phyloP scores from a whole-genome alignment of 1,284 basidiomycete species.

The Neotropicomus parvogracilis region DNA sequence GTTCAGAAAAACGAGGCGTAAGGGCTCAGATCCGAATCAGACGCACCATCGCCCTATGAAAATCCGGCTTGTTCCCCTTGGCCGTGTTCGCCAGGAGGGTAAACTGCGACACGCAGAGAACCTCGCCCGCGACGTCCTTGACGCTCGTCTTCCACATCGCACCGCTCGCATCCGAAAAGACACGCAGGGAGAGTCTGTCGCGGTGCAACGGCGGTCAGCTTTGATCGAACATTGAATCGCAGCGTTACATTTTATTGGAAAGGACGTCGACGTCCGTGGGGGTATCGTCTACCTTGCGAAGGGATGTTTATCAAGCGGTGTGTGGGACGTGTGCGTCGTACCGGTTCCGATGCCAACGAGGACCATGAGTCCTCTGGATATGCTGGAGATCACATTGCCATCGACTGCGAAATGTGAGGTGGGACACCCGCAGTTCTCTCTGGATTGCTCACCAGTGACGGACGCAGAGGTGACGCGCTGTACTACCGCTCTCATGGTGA shows the following conservation, averaged over 20 bases:
- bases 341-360: conserved; percentile 83
- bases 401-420: conserved; percentile 49
- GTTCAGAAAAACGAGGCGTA: neutral
- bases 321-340: conserved; percentile 37
- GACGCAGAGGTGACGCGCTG: conserved; percentile 76
- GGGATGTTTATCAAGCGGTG: conserved; percentile 6
- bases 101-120: conserved; percentile 90
- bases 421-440: neutral
- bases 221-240: neutral
- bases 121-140: conserved; percentile 80
- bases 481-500: conserved; percentile 68
- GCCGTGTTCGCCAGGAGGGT: conserved; percentile 84
- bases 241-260: conserved; percentile 72
- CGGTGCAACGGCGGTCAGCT: conserved; percentile 6
- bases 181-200: conserved; percentile 61
- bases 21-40: neutral
- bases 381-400: conserved; percentile 68
- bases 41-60: conserved; percentile 83
- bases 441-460: conserved; percentile 52
- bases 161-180: conserved; percentile 63
- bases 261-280: conserved; percentile 64
- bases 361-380: conserved; percentile 80
- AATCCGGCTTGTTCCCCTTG: conserved; percentile 87
- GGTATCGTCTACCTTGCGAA: conserved; percentile 66
- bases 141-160: conserved; percentile 81